Base-by-base conservation (phyloP, 164 flowering plant genomes). In the Chimonanthus praecox region DNA sequence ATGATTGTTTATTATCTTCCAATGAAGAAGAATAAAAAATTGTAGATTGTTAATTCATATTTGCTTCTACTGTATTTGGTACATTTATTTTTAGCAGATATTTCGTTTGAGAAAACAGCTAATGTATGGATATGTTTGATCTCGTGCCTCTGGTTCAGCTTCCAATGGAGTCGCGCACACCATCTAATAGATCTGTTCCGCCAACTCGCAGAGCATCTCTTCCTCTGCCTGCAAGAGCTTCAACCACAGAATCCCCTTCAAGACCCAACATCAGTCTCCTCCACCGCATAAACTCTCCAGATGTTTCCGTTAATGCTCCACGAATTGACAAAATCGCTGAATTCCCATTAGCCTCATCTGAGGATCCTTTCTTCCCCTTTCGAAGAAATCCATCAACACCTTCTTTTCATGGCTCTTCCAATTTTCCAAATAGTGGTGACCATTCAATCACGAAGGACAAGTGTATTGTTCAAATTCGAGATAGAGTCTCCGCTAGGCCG, bases 231-330 rank as follows among this genome's bases (percentile, higher is more conserved):
- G 75, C 80, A 61, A 81, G 82, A 74, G 71, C 85, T 46, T 74
- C 79, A 58, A 71, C 72, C 18, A 58, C 73, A 18, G 82, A 82
- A 72, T 47, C 89, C 50, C 84, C 85, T 21, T 76, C 47, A 80
- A 83, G 75, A 66, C 78, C 81, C 69, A 86, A 73, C 11, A 20
- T 67, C 67, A 84, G 83, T 73, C 79, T 86, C 64, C 87, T 91
- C 58, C 82, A 75, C 60, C 76, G 75, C 45, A 71, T 90, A 73
- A 78, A 83, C 48, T 94, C 98, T 15, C 97, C 97, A 9, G 91
- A 94, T 82, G 87, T 94, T 33, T 94, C 98, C 2, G 94, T 94
- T 60, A 92, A 94, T 76, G 89, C 93, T 21, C 98, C 98, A 6
- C 83, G 88, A 21, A 86, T 94, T 58, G 98, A 94, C 83, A 89